Evolutionary conservation across 176 grass and related monocot species (phyloP).

Genomic region (Carex scoparia): DNA sequence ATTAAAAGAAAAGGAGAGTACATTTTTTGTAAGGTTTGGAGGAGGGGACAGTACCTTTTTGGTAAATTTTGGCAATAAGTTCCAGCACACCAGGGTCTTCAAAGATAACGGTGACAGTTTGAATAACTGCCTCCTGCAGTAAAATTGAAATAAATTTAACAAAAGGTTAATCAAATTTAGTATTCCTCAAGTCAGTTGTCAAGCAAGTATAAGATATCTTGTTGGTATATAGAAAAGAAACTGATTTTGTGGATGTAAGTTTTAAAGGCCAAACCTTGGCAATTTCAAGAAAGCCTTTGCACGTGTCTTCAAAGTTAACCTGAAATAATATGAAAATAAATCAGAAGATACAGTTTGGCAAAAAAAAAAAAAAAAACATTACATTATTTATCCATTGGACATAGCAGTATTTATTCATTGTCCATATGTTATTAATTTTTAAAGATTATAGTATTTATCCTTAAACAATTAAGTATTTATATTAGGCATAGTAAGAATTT

Average conservation of each 20-base stretch:
- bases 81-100: slow-evolving; percentile 98
- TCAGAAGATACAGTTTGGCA: not conserved
- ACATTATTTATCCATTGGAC: too few relatives aligned
- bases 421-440: too few relatives aligned
- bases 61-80: slow-evolving; percentile 80
- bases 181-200: slow-evolving; percentile 18
- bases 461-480: too few relatives aligned
- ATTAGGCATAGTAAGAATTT: too few relatives aligned
- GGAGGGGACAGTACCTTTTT: slow-evolving; percentile 60
- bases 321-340: slow-evolving; percentile 27
- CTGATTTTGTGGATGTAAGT: slow-evolving; percentile 16
- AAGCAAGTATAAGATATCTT: slow-evolving; percentile 21
- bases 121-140: slow-evolving; percentile 77
- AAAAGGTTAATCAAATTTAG: slow-evolving; percentile 14
- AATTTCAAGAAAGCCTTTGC: slow-evolving; percentile 99
- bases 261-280: slow-evolving; percentile 80
- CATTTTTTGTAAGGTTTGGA: slow-evolving; percentile 79
- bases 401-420: too few relatives aligned
- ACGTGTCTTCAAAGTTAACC: slow-evolving; percentile 99
- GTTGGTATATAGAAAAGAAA: not conserved
- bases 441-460: too few relatives aligned
- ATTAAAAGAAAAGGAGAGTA: slow-evolving; percentile 17
- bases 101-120: slow-evolving; percentile 87
- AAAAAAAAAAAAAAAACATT: not conserved
- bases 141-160: slow-evolving; percentile 17